Base-by-base conservation (phyloP, 441 rosid species). In the Adansonia madagascariensis region DNA sequence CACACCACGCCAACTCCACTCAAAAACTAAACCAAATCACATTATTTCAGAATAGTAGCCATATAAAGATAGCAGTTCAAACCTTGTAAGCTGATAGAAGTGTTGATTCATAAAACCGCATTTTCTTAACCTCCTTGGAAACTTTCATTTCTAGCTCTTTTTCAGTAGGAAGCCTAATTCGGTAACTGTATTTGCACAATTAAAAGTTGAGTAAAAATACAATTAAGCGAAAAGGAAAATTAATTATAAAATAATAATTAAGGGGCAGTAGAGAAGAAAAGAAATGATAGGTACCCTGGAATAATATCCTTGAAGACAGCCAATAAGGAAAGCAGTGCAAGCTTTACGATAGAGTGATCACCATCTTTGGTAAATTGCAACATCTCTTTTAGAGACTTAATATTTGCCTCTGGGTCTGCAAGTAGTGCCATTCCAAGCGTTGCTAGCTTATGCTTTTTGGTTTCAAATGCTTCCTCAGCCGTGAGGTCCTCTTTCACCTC, bases 71-170 rank as follows among this genome's bases (percentile, higher is more conserved):
- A 27, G 43, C 62, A 65, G 80, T 44, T 68, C 63, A 73, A 78
- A 96, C 99, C 98, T 96, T 94, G 89, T 96, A 96, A 10, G 84
- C 79, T 49, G 90, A 88, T 78, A 96, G 77, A 76, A 96, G 90
- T 44, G 91, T 91, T 31, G 98, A 91, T 83, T 96, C 98, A 83
- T 91, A 91, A 79, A 81, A 89, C 63, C 98, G 87, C 83, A 86
- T 92, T 89, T 92, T 96, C 84, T 92, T 92, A 73, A 94, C 94
- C 61, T 91, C 99, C 88, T 92, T 92, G 70, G 98, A 96, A 80
- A 96, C 89, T 84, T 94, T 96, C 97, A 94, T 94, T 90, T 96
- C 98, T 27, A 91, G 86, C 90, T 94, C 98, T 85, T 92, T 96
- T 44, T 94, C 99, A 75, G 97, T 94, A 56, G 99, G 96, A 88